Percentiles rank a stretch among this genome's conserved stretches.
phyloP scores from a whole-genome alignment of 441 rosid species.

The Populus hybrid region DNA sequence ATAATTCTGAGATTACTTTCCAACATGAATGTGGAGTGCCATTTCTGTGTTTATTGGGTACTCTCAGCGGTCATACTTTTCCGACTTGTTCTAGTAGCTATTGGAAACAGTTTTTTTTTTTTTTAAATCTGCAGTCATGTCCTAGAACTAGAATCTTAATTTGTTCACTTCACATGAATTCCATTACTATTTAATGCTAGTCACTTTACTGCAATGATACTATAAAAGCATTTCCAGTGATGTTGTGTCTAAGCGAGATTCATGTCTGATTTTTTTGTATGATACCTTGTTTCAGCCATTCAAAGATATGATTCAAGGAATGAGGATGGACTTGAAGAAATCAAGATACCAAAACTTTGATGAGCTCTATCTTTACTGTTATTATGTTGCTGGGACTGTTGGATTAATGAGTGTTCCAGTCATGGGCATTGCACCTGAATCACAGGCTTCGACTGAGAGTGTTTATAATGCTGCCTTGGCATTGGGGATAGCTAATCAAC shows the following conservation, averaged over 20 bases:
- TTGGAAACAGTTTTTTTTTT: not conserved
- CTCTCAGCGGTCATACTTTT: not conserved
- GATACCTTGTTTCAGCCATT: constrained; percentile 47
- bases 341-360: constrained; percentile 70
- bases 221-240: not conserved
- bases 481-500: constrained; percentile 89
- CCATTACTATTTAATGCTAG: not conserved
- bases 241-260: not conserved
- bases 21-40: not conserved
- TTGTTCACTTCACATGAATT: not conserved
- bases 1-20: not conserved
- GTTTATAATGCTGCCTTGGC: constrained; percentile 83
- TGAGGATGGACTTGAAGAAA: constrained; percentile 82
- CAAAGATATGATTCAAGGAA: constrained; percentile 90
- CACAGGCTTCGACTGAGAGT: constrained; percentile 66
- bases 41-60: not conserved
- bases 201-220: not conserved
- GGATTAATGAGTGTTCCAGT: constrained; percentile 91
- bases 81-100: not conserved
- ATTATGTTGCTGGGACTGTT: constrained; percentile 87
- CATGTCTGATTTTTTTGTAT: not conserved
- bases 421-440: constrained; percentile 83
- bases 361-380: constrained; percentile 86
- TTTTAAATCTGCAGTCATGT: not conserved
- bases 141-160: not conserved